Conservation (phyloP, 108 stramenopile genomes). For the Licmophora abbreviata region DNA sequence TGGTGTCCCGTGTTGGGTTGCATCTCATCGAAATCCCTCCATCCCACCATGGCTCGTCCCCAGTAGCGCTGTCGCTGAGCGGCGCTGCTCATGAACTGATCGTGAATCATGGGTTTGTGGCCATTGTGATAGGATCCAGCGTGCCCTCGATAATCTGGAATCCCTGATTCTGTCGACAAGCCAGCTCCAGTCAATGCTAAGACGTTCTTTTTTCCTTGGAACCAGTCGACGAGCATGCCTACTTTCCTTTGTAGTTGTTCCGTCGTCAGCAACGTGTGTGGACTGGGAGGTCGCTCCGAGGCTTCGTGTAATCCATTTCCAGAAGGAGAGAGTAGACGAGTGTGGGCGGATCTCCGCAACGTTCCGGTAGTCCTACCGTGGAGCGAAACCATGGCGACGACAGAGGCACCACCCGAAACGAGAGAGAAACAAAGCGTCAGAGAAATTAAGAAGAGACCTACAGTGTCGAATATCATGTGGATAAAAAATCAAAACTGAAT, state of each 20-base stretch:
- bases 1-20: constrained; percentile 80
- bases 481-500: no score
- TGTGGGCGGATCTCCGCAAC: background rate
- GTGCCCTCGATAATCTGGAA: constrained; percentile 95
- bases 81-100: constrained; percentile 79
- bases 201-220: constrained; percentile 35
- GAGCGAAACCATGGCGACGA: background rate
- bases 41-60: constrained; percentile 91
- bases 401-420: no score
- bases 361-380: background rate
- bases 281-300: constrained; percentile 16
- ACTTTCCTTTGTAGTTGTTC: constrained; percentile 9
- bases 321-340: background rate
- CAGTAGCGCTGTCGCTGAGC: constrained; percentile 85
- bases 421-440: no score
- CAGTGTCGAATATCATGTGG: no score
- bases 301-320: constrained; percentile 3
- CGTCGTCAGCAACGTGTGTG: constrained; percentile 8
- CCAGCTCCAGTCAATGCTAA: constrained; percentile 91
- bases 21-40: constrained; percentile 59
- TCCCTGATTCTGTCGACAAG: constrained; percentile 91
- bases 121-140: constrained; percentile 89
- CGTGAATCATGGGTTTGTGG: constrained; percentile 95
- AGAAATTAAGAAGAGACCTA: no score
- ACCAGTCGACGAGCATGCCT: constrained; percentile 31